Base-by-base conservation (phyloP, 495 filamentous ascomycete genomes). In the Neurospora tetraspora region DNA sequence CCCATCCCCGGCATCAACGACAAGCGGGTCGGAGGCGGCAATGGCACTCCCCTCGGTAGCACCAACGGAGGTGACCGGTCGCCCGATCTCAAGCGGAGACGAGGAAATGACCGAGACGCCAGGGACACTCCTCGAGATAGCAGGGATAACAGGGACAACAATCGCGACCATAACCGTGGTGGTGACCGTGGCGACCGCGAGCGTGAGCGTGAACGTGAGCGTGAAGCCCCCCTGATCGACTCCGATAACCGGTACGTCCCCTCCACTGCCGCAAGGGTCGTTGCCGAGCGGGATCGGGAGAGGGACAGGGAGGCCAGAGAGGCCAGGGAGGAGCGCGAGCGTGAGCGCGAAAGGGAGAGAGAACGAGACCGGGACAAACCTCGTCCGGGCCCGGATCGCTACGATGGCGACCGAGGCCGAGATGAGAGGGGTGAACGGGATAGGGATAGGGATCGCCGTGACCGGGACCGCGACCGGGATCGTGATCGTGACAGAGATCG, bases 1-100 rank as follows among this genome's bases (percentile, higher is more conserved):
- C 84, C 86, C 4, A 72, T 85, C 14, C 84, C 83, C 1, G 83
- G 84, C 4, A 77, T 84, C 39, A 82, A 85, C 42, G 84, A 86
- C 74, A 80, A 78, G 43, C 77, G 82, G 5, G 14, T 36, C 14
- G 47, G 47, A 14, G 47, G 43, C 74, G 53, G 53, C 5, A 65
- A 65, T 18, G 53, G 53, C 27, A 65, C 53, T 16, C 53, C 53
- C 27, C 53, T 65, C 3, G 53, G 53, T 18, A 65, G 53, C 53
- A 65, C 53, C 27, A 65, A 65, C 38, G 74, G 79, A 4, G 82
- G 80, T 23, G 83, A 84, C 23, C 78, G 82, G 31, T 83, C 83
- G n/a, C 85, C 83, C 2, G 84, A 86, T 38, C 69, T 83, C 16
- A 85, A 82, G 77, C 82, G 83, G 69, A 74, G 80, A 10, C 79